Percentiles rank a stretch among this genome's conserved stretches.
Conservation (phyloP, 352 stramenopile species). For the Pythium aquatile region DNA sequence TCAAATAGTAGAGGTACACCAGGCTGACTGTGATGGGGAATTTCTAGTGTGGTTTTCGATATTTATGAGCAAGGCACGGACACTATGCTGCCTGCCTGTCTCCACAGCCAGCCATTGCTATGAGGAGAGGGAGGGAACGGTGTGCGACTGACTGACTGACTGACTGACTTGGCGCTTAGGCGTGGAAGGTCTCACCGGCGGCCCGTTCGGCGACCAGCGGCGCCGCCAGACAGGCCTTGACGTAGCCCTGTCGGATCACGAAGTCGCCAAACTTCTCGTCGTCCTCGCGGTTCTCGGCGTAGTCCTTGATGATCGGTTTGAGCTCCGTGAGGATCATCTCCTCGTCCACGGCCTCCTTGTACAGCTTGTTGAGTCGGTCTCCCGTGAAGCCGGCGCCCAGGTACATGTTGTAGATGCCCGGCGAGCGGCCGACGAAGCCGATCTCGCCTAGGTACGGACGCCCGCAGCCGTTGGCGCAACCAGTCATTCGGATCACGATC, state of each 20-base stretch:
- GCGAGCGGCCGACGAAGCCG: conserved; percentile 95
- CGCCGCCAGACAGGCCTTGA: conserved; percentile 63
- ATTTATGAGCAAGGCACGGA: neutral
- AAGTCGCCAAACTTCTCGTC: conserved; percentile 85
- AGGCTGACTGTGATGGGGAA: neutral
- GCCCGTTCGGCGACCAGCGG: conserved; percentile 62
- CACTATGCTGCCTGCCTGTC: neutral
- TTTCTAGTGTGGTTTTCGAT: neutral
- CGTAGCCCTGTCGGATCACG: conserved; percentile 70
- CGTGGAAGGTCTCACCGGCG: conserved; percentile 70
- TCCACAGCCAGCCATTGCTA: too few species aligned
- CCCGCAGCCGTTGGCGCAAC: conserved; percentile 97
- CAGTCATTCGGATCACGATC: conserved; percentile 98
- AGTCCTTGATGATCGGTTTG: conserved; percentile 76
- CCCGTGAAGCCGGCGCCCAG: conserved; percentile 86
- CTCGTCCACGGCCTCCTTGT: conserved; percentile 79
- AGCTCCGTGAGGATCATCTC: conserved; percentile 73
- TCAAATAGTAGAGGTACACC: too few species aligned
- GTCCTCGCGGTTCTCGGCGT: conserved; percentile 56
- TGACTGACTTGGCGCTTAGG: conserved; percentile 16
- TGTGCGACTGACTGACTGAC: neutral
- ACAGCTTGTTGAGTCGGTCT: conserved; percentile 81
- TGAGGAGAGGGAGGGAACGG: neutral
- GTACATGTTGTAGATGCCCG: conserved; percentile 97
- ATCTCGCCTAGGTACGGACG: conserved; percentile 98